phyloP scores from a whole-genome alignment of 2,329 filamentous ascomycete genomes.

The Aspergillus floridensis region DNA sequence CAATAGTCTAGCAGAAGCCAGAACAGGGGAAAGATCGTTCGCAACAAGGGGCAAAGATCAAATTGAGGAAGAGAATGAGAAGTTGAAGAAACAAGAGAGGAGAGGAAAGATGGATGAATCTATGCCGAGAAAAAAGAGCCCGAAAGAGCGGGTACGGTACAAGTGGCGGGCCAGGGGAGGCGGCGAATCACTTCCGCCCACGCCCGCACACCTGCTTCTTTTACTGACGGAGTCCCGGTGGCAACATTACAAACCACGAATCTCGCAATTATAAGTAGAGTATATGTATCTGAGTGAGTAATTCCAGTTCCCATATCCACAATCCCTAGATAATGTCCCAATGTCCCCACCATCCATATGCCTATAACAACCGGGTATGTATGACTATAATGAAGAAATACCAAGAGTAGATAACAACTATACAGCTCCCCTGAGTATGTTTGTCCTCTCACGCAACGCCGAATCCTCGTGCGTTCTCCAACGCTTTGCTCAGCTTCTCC shows the following conservation, averaged over 20 bases:
- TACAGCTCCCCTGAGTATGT: conserved; percentile 1
- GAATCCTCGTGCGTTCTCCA: conserved; percentile 87
- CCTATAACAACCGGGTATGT: neutral
- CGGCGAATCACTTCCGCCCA: neutral
- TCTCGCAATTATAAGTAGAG: no score
- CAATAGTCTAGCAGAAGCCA: neutral
- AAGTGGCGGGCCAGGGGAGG: conserved; percentile 9
- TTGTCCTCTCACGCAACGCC: conserved; percentile 63
- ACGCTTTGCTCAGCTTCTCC: conserved; percentile 75
- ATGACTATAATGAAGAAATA: neutral
- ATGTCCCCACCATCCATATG: neutral
- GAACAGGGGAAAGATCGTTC: neutral
- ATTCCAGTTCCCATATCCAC: no score
- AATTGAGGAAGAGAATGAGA: conserved; percentile 12
- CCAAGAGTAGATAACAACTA: neutral
- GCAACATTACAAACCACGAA: no score
- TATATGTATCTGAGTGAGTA: no score
- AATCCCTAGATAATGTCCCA: no score
- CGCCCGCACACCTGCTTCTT: neutral
- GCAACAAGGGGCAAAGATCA: conserved; percentile 8
- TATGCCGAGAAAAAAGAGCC: neutral
- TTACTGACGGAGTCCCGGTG: no score
- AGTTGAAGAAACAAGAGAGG: neutral
- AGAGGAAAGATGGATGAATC: neutral
- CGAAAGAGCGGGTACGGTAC: neutral